Base-by-base conservation (phyloP, 2,329 filamentous ascomycete genomes). In the Diaporthe australafricana region DNA sequence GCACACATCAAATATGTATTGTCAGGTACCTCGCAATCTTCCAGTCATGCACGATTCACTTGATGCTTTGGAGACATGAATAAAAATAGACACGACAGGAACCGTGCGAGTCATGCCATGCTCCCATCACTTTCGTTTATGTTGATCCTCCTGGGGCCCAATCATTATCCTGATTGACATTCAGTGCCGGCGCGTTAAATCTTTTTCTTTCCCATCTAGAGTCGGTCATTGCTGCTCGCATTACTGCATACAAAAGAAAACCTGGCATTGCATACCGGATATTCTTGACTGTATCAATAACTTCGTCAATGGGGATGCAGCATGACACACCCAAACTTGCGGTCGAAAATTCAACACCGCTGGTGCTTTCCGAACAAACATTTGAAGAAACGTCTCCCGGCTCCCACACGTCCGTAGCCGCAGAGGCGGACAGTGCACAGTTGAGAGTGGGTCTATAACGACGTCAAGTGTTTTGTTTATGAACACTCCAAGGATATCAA, bases 81-180 rank as follows among this genome's bases (percentile, higher is more conserved):
- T 14, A 50, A 1, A 27, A 45, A 65, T 20, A 25, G 3, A 35
- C 5, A 25, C 7, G 20, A 63, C 12, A 25, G 30, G 14, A 14
- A 50, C 14, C 7, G 5, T 22, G 60, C 45, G 60, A 65, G 60
- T 65, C 60, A 65, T 65, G 60, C 20, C 35, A 16, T 17, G n/a
- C 30, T 45, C 45, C 30, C 45, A 20, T 38, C 9, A 38, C 30
- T 65, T 30, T 65, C 45, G 30, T 50, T 48, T 63, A n/a, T 12
- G 32, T 48, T 42, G 57, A 35, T 63, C 42, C 11, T 32, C 6
- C 17, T 12, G 22, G 22, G 22, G 25, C 25, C 16, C 56, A 32
- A 32, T n/a, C 12, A 17, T n/a, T 14, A 47, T 8, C 27, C 11
- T 40, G 27, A 47, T 7, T 9, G 8, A 47, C 5, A n/a, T 20